A percentile compares a stretch with the other conserved stretches of the same genome.
Evolutionary conservation across 2,329 filamentous ascomycete genomes (phyloP).

Genomic region (Neonectria punicea): DNA sequence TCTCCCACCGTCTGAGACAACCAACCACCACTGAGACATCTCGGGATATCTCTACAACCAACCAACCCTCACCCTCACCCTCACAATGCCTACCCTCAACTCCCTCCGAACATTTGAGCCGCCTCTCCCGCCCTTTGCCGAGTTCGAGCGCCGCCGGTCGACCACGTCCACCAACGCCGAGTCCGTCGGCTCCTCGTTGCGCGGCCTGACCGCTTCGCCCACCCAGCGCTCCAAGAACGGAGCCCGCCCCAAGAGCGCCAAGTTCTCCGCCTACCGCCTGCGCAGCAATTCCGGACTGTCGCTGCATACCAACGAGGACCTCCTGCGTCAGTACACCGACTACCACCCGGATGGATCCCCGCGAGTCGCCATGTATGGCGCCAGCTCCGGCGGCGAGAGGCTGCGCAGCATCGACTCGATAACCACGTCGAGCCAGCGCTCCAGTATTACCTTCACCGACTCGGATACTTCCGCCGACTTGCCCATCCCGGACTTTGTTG

Average conservation of each 20-base stretch:
- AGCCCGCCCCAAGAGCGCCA: constrained; percentile 42
- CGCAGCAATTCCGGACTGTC: constrained; percentile 60
- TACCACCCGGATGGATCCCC: constrained; percentile 55
- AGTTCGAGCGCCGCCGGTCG: constrained; percentile 42
- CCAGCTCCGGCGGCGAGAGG: constrained; percentile 31
- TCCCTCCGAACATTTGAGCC: constrained; percentile 39
- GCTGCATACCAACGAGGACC: constrained; percentile 56
- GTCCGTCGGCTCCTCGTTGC: constrained; percentile 26
- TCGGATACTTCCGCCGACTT: constrained; percentile 40
- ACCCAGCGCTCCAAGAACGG: constrained; percentile 33
- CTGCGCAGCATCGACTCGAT: constrained; percentile 44
- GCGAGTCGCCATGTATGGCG: constrained; percentile 36
- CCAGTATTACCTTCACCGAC: constrained; percentile 41
- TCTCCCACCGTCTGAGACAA: not conserved
- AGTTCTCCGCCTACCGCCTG: constrained; percentile 46
- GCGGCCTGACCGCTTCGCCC: constrained; percentile 33
- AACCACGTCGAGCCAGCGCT: constrained; percentile 41
- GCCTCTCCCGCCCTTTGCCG: constrained; percentile 39
- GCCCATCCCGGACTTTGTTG: constrained; percentile 59
- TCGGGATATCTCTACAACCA: too few species aligned
- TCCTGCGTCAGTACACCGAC: constrained; percentile 58
- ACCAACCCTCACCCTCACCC: not conserved
- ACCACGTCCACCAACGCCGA: constrained; percentile 33
- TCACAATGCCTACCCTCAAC: constrained; percentile 41
- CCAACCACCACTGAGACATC: not conserved